Base-by-base conservation (phyloP, 805 yeast genomes). In the Ascoidea asiatica region DNA sequence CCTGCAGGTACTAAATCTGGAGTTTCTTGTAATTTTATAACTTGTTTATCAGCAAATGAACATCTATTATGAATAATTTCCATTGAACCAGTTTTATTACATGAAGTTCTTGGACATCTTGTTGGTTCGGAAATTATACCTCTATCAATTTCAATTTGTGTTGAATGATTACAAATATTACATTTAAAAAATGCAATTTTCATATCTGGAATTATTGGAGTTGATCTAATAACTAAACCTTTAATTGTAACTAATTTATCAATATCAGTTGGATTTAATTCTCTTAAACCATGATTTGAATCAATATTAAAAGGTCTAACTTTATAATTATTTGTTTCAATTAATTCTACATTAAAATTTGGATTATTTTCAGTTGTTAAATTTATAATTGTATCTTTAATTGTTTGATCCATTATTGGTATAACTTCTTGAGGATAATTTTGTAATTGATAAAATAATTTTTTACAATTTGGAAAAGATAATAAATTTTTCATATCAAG, bases 1-100 rank as follows among this genome's bases (percentile, higher is more conserved):
- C 98, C 98, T 64, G 85, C 97, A 4, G 98, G 98, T 15, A 90
- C 95, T 49, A 78, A 71, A 61, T 92, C 98, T 0, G 96, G 96
- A 0, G 95, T 88, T 62, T 92, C 98, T 63, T 92, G 98, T 38
- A 92, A 66, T 56, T 86, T 85, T 52, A 92, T 78, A 22, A 92
- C 90, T 63, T 92, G 99, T 58, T 90, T 92, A 62, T 92, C 97
- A 21, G 95, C 92, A 63, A 90, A 92, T 0, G 86, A 74, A 36
- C 95, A 84, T 53, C 98, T 74, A 61, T 92, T 92, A 63, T 92
- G 98, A 18, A 92, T 73, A 42, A 92, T 65, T 47, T 81, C 77
- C 97, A 92, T 87, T 4, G 97, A 83, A 60, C 85, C 86, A 8
- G 75, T 69, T 50, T 81, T 85, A 18, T 79, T 77, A 65, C 98